Evolutionary conservation across 2,329 filamentous ascomycete species (phyloP), one percentile per base, ranked within the genome.

Genomic region (Neonectria punicea): DNA sequence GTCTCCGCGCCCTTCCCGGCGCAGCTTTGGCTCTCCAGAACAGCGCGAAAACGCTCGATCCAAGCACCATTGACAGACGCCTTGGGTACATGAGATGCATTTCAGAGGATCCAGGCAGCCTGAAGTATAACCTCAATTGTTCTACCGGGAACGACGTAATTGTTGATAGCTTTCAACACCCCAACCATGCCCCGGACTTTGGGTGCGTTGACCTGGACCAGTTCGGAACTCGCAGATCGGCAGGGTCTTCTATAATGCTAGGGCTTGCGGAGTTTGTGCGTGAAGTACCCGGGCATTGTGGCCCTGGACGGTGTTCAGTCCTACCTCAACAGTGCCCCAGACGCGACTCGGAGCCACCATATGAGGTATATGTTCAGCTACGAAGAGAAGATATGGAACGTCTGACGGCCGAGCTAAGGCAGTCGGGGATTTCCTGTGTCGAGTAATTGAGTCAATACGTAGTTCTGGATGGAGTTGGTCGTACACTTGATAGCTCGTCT

Each of bases 241-340:
- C 14, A 14, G 36, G 14, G 36, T 39, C 36, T 16, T n/a, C 14
- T 16, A n/a, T 16, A 39, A 6, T 8, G 5, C 36, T n/a, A 8
- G 36, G 36, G 36, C 3, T 16, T 8, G 14, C 49, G 11, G 11
- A 22, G n/a, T 34, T 51, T n/a, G 30, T 36, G 30, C 49, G 30
- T 20, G 49, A 51, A 18, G 1, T 51, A 18, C 28, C 16, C 3
- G 30, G n/a, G 5, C n/a, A 34, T 34, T 5, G 10, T 22, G n/a
- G 28, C 18, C 49, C 49, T 51, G 49, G 49, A 8, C 49, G 49
- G n/a, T 51, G 49, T 36, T n/a, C 49, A n/a, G 20, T 51, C 18
- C 49, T 51, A n/a, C 30, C 49, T 10, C 30, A 28, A 20, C 4
- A 4, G 3, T 5, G 5, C 5, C 16, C 3, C 6, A 16, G 14